Evolutionary conservation across 371 early-diverging fungal genomes (phyloP), one percentile per base, ranked within the genome.

Genomic region (Syncephalastrum contaminatum): DNA sequence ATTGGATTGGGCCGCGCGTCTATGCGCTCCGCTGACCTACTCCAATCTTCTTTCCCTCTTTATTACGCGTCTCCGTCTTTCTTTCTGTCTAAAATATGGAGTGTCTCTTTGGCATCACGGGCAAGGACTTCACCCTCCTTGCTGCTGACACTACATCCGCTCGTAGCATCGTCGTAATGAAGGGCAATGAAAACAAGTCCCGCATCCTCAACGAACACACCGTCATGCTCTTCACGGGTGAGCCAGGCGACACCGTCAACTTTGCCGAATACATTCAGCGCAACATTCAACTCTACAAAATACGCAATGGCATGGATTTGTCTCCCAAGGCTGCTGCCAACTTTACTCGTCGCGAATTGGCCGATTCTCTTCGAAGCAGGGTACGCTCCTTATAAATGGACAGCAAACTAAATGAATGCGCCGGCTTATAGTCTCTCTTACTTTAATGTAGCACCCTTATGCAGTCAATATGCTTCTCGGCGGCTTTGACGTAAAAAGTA

Each of bases 261-360:
- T 98, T 97, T 81, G 87, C 94, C 46, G 98, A 98, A 79, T 98
- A 91, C 72, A 90, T 98, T 59, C 93, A 95, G 69, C 83, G 90
- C 63, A 98, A 97, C 71, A 80, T 91, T 57, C 84, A 88, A 69
- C 85, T 97, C n/a, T 94, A 95, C 69, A 86, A 87, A 42, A 93
- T 97, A 61, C 80, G 86, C 51, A 88, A 96, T 65, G 90, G 91
- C 18, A 78, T 89, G 49, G 90, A 90, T 51, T 75, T 97, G 60
- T 81, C 86, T 43, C 86, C 95, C 12, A 81, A 80, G 51, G 94
- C 91, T 5, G 82, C 86, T n/a, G 92, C 97, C 4, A 85, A 77
- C 53, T 98, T 87, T 71, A 89, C 92, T 36, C 73, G 97, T 56
- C 81, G 90, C 58, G 92, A 93, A 65, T 72, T 98, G 44, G 96